These are phyloP conservation scores for Melastoma malabathricum DNA, from an alignment of 345 rosid genomes.

Conservation along the genomic window DNA sequence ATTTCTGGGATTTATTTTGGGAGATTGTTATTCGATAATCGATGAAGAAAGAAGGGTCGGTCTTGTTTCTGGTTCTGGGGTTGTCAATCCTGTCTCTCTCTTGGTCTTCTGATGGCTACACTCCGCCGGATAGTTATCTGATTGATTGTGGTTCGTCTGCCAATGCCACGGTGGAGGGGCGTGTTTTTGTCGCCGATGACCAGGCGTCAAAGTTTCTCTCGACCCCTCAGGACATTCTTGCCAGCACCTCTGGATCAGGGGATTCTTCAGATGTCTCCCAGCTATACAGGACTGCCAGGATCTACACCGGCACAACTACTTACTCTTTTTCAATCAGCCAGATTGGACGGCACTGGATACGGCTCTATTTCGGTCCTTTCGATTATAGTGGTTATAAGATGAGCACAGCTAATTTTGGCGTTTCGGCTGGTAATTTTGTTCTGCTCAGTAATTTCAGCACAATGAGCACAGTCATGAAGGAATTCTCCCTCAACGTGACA, in stretches of 20 bases:
- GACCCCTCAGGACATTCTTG: conserved; percentile 28
- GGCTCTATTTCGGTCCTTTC: conserved; percentile 71
- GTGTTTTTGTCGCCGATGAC: conserved; percentile 52
- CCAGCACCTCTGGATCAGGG: conserved; percentile 20
- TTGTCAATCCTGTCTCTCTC: conserved; percentile 24
- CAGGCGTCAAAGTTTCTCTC: conserved; percentile 42
- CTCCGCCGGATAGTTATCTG: conserved; percentile 56
- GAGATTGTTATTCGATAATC: too few species aligned
- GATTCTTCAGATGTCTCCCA: conserved; percentile 25
- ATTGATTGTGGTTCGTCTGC: conserved; percentile 67
- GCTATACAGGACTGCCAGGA: conserved; percentile 65
- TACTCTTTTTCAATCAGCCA: conserved; percentile 42
- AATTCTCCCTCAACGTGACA: conserved; percentile 46
- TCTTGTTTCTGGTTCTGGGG: conserved; percentile 12
- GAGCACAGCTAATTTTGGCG: conserved; percentile 46
- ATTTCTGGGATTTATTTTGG: too few species aligned
- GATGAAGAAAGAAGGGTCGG: too few species aligned
- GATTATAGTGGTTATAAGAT: conserved; percentile 30
- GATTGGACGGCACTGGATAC: conserved; percentile 76
- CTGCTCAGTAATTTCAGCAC: conserved; percentile 40
- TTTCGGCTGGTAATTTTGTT: conserved; percentile 35
- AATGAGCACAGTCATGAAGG: conserved; percentile 32
- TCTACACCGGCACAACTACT: conserved; percentile 45
- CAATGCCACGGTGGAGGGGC: conserved; percentile 34
- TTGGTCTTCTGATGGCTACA: conserved; percentile 37